Base-by-base conservation (phyloP, 2,329 filamentous ascomycete genomes). In the Septoria petroselini region DNA sequence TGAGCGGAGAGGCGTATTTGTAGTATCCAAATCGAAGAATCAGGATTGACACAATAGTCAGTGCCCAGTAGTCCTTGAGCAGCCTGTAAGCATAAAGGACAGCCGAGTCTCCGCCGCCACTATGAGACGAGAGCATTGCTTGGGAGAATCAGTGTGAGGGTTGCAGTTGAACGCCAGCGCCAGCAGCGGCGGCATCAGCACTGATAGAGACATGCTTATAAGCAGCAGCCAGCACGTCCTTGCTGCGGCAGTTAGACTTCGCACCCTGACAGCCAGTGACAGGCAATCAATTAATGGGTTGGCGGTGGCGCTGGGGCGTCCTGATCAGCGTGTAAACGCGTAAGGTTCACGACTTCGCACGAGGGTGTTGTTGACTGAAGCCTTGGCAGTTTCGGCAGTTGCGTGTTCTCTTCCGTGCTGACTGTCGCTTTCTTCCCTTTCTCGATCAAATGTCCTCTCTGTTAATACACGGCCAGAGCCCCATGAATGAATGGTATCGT, bases 21-120 rank as follows among this genome's bases (percentile, higher is more conserved):
- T 62, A 60, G 53, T 59, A 64, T 27, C 65, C 50, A 38, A 64
- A 65, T 18, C 63, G 60, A n/a, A 61, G 44, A 15, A 67, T 34
- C 21, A 69, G 35, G 4, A 63, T 17, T 3, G 47, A 14, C 7
- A 58, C 59, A 7, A 64, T n/a, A 3, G 58, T 14, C 4, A 62
- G 7, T 9, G 37, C 35, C 60, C 60, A 64, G 45, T 62, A 61
- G 4, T 42, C 27, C 25, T 45, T 25, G 9, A 62, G 11, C 4
- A 54, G 12, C 19, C 49, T 56, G 37, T 58, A 42, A 6, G 40
- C 43, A n/a, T 46, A 39, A 12, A 62, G 34, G 11, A 59, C 55
- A 27, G 35, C 34, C 7, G 43, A 25, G 14, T 46, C 33, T n/a
- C 33, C 33, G 33, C 33, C n/a, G n/a, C n/a, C n/a, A n/a, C n/a